phyloP scores from a whole-genome alignment of 257 asterid species.

The Linderniella brevidens region DNA sequence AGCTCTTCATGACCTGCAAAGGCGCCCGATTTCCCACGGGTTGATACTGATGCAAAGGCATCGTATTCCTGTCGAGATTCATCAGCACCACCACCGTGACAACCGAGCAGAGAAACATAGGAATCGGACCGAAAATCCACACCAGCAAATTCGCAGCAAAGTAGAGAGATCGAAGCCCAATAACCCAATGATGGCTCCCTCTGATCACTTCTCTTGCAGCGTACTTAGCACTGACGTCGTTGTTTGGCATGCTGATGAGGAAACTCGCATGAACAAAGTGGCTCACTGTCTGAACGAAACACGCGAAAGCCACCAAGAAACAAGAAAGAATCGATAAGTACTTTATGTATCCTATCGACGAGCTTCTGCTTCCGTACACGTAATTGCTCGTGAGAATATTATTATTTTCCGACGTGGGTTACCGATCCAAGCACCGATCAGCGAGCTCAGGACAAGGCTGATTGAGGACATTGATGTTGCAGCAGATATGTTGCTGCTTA shows the following conservation, averaged over 20 bases:
- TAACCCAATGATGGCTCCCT: conserved; percentile 34
- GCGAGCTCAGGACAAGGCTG: conserved; percentile 29
- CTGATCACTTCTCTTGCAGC: conserved; percentile 33
- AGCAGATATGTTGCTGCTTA: conserved; percentile 27
- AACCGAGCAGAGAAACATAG: conserved; percentile 36
- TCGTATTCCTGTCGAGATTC: conserved; percentile 26
- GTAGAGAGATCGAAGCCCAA: conserved; percentile 38
- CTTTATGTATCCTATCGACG: conserved; percentile 23
- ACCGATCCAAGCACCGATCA: conserved; percentile 56
- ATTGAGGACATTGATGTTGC: conserved; percentile 36
- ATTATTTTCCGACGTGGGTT: conserved; percentile 11
- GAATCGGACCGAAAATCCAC: conserved; percentile 69
- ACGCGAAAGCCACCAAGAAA: conserved; percentile 39
- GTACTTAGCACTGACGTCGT: conserved; percentile 15
- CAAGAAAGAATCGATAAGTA: conserved; percentile 36
- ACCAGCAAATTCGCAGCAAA: conserved; percentile 30
- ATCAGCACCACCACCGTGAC: conserved; percentile 26
- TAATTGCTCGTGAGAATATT: conserved; percentile 22
- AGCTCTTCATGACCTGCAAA: too few species aligned
- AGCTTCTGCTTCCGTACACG: conserved; percentile 36
- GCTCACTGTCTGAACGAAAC: conserved; percentile 35
- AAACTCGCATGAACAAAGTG: conserved; percentile 33
- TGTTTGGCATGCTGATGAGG: conserved; percentile 52
- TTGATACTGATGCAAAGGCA: conserved; percentile 19
- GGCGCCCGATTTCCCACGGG: too few species aligned